Evolutionary conservation across 352 stramenopile species (phyloP).

Genomic region (Albugo candida): DNA sequence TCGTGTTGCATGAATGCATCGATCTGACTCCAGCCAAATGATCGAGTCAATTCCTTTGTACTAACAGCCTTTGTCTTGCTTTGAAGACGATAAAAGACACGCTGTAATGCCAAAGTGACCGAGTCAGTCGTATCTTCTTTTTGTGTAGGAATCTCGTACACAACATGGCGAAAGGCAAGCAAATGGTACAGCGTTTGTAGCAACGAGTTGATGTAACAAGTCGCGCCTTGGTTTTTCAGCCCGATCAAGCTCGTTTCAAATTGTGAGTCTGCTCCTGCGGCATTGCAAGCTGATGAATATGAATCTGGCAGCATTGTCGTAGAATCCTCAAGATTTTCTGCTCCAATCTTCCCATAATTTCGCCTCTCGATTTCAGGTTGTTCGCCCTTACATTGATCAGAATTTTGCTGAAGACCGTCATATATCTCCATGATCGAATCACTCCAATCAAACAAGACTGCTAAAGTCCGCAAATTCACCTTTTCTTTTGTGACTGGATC

Average conservation of each 20-base stretch:
- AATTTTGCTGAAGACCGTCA: no score
- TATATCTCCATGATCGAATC: no score
- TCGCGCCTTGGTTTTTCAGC: slow-evolving; percentile 80
- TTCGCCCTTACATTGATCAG: no score
- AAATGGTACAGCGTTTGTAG: slow-evolving; percentile 85
- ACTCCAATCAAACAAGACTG: no score
- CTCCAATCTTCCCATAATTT: no score
- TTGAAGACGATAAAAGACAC: slow-evolving; percentile 73
- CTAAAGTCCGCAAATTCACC: no score
- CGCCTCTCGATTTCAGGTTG: no score
- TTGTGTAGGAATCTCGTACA: slow-evolving; percentile 62
- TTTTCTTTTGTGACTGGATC: no score
- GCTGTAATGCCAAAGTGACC: slow-evolving; percentile 62
- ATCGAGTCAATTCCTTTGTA: slow-evolving; percentile 84
- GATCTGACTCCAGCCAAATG: slow-evolving; percentile 83
- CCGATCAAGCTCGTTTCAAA: slow-evolving; percentile 74
- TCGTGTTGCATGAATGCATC: slow-evolving; percentile 89
- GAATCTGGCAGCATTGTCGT: slow-evolving; percentile 6
- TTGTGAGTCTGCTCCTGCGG: slow-evolving; percentile 29
- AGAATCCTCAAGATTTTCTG: neutral
- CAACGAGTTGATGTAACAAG: slow-evolving; percentile 88
- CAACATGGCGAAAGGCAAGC: slow-evolving; percentile 59
- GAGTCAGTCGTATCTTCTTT: slow-evolving; percentile 70
- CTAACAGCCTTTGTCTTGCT: slow-evolving; percentile 54
- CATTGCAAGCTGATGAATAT: slow-evolving; percentile 1